Percentiles rank a stretch among this genome's conserved stretches.
phyloP scores from a whole-genome alignment of 2,329 filamentous ascomycete genomes.

The Arthrobotrys entomopaga region DNA sequence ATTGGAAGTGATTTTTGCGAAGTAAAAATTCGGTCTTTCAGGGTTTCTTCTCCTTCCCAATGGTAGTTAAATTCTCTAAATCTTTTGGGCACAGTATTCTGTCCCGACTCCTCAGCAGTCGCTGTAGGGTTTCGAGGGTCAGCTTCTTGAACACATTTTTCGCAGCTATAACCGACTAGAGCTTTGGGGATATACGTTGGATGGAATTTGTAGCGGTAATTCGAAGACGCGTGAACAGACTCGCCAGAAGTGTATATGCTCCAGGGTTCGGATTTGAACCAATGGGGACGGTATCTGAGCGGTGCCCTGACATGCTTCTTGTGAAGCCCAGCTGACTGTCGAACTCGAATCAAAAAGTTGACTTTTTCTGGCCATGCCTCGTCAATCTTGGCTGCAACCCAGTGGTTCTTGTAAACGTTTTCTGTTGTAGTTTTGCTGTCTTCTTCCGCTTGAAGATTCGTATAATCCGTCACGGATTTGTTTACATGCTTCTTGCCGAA shows the following conservation, averaged over 20 bases:
- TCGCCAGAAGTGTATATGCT: conserved; percentile 27
- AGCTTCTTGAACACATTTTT: conserved; percentile 17
- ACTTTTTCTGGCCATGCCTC: conserved; percentile 7
- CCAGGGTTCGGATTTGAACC: conserved; percentile 46
- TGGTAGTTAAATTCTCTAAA: not conserved
- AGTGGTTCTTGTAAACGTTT: conserved; percentile 19
- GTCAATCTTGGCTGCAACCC: conserved; percentile 38
- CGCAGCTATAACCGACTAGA: conserved; percentile 20
- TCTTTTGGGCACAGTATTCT: not conserved
- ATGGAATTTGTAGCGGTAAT: conserved; percentile 25
- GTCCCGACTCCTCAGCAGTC: conserved; percentile 7
- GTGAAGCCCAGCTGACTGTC: conserved; percentile 2
- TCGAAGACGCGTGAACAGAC: conserved; percentile 33
- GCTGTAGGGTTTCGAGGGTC: too few species aligned
- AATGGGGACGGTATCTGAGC: conserved; percentile 47
- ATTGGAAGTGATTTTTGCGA: conserved; percentile 13
- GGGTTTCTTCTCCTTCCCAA: conserved; percentile 18
- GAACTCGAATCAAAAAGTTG: not conserved
- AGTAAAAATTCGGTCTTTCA: not conserved
- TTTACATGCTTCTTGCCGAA: conserved; percentile 61
- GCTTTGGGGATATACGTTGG: conserved; percentile 37
- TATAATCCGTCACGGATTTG: conserved; percentile 15
- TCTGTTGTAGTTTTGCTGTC: not conserved
- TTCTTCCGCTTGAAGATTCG: not conserved
- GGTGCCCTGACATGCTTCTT: conserved; percentile 39